Conservation (phyloP, 2,329 filamentous ascomycete genomes). For the Xylaria polymorpha region DNA sequence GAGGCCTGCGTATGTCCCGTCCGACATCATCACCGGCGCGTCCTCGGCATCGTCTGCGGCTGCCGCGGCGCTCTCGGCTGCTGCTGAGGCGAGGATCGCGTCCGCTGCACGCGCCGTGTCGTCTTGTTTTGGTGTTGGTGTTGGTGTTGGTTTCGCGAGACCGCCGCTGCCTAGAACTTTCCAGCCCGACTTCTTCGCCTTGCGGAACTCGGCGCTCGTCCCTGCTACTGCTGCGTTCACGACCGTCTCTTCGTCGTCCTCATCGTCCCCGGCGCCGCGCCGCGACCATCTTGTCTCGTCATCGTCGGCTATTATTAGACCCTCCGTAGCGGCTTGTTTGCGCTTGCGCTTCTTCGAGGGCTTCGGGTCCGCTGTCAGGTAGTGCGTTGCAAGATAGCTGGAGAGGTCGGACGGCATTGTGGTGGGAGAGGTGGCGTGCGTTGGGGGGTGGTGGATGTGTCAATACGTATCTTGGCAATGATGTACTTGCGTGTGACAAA, state of each 20-base stretch:
- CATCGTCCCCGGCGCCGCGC: conserved; percentile 62
- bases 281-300: conserved; percentile 66
- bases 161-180: conserved; percentile 73
- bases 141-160: conserved; percentile 53
- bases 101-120: conserved; percentile 64
- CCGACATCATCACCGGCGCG: conserved; percentile 76
- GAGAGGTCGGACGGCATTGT: conserved; percentile 73
- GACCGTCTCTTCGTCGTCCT: conserved; percentile 66
- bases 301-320: conserved; percentile 74
- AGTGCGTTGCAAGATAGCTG: conserved; percentile 90
- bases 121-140: conserved; percentile 65
- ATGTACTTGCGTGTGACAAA: background rate
- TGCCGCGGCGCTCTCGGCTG: conserved; percentile 65
- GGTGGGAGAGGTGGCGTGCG: background rate
- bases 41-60: conserved; percentile 59
- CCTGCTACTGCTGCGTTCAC: conserved; percentile 59
- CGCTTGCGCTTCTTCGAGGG: conserved; percentile 73
- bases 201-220: conserved; percentile 72
- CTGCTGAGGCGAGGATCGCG: conserved; percentile 80
- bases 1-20: conserved; percentile 86
- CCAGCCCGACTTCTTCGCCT: conserved; percentile 83
- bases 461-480: background rate
- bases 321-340: conserved; percentile 61
- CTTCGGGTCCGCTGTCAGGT: conserved; percentile 73
- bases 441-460: background rate